Conservation (phyloP, 805 yeast species). For the Ogataea glucozyma region DNA sequence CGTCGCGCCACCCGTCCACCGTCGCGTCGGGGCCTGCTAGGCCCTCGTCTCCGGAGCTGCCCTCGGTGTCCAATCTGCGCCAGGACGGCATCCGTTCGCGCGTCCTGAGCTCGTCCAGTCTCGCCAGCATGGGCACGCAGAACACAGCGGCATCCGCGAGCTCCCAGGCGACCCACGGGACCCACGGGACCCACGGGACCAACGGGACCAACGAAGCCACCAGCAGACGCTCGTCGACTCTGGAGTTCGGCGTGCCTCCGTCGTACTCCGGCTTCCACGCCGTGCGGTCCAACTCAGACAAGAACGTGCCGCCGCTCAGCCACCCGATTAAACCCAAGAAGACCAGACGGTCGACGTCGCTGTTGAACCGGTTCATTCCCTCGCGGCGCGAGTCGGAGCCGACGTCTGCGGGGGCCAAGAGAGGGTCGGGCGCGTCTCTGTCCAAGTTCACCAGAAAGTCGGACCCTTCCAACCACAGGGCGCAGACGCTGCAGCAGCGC, state of each 20-base stretch:
- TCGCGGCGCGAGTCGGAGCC: conserved; percentile 32
- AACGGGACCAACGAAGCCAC: not conserved
- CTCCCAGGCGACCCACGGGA: not conserved
- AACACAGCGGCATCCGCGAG: too few relatives aligned
- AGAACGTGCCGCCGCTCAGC: conserved; percentile 19
- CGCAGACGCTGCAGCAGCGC: not conserved
- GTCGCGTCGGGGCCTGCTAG: conserved; percentile 3
- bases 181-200: not conserved
- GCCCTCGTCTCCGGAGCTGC: conserved; percentile 20
- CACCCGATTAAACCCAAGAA: conserved; percentile 25
- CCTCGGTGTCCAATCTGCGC: conserved; percentile 6
- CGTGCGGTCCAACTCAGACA: conserved; percentile 14
- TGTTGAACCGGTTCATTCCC: conserved; percentile 29
- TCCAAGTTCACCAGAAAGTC: conserved; percentile 17
- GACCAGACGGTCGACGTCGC: conserved; percentile 24
- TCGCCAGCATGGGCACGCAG: not conserved
- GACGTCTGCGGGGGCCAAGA: conserved; percentile 3
- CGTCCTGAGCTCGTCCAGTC: conserved; percentile 4
- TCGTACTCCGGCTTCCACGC: conserved; percentile 36
- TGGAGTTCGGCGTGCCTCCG: conserved; percentile 19
- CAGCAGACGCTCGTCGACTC: conserved; percentile 10
- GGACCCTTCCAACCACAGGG: conserved; percentile 12
- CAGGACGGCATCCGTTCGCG: conserved; percentile 8
- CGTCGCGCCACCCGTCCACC: conserved; percentile 25
- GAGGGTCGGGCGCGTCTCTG: conserved; percentile 2